phyloP scores from a whole-genome alignment of 352 stramenopile species.

The Phytophthora quininea region DNA sequence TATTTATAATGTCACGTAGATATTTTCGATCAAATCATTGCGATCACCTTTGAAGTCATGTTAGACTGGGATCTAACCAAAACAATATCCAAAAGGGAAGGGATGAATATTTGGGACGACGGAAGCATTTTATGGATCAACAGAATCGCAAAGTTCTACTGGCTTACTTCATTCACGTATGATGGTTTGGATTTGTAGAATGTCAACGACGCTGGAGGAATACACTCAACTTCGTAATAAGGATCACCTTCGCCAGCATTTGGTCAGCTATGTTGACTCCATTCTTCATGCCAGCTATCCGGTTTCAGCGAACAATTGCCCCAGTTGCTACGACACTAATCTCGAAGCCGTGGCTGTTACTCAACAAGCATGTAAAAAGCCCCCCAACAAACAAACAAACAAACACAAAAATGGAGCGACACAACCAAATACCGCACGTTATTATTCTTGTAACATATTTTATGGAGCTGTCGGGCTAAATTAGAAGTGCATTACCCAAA shows the following conservation, averaged over 20 bases:
- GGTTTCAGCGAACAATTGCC: not conserved
- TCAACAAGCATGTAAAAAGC: not conserved
- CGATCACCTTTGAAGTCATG: not conserved
- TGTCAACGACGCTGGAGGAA: not conserved
- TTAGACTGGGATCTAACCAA: not conserved
- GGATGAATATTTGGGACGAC: not conserved
- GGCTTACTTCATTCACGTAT: not conserved
- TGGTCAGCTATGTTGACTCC: not conserved
- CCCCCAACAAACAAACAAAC: too few species aligned
- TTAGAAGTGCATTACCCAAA: not conserved
- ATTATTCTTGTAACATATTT: not conserved
- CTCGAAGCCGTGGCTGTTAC: not conserved
- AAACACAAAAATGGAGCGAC: not conserved
- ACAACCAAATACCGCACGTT: not conserved
- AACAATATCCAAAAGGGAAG: not conserved
- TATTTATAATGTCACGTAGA: too few species aligned
- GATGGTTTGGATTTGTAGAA: not conserved
- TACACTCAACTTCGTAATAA: not conserved
- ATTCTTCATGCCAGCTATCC: not conserved
- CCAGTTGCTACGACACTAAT: not conserved
- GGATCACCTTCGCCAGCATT: not conserved
- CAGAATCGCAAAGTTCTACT: not conserved
- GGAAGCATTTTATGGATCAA: not conserved
- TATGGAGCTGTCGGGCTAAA: not conserved
- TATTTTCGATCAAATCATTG: too few species aligned